Evolutionary conservation across 1,284 basidiomycete species (phyloP).

Genomic region (Sporisorium exsertum): DNA sequence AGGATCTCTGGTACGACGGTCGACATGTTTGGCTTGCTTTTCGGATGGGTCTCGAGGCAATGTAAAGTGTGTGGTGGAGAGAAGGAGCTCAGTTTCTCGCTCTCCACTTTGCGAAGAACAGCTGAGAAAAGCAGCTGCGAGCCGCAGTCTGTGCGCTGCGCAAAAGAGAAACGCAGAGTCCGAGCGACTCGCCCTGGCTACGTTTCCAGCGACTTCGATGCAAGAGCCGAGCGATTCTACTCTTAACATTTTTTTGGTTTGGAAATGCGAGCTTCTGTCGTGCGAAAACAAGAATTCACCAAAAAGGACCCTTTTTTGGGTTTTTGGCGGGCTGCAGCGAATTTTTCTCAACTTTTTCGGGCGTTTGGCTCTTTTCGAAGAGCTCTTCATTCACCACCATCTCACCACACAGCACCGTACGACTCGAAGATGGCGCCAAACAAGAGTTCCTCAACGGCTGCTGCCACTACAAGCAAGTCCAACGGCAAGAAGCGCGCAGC

Average conservation of each 20-base stretch:
- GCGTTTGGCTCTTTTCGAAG: neutral
- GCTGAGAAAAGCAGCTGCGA: neutral
- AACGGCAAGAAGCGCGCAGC: conserved; percentile 35
- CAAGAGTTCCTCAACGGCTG: conserved; percentile 15
- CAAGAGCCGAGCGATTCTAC: neutral
- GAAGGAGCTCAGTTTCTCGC: neutral
- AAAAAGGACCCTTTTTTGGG: conserved; percentile 17
- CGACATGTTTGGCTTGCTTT: conserved; percentile 50
- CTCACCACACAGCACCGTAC: neutral
- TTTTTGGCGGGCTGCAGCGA: conserved; percentile 25
- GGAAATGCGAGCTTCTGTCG: conserved; percentile 18
- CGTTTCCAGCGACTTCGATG: conserved; percentile 48
- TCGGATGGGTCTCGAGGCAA: neutral
- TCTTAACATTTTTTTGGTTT: conserved; percentile 16
- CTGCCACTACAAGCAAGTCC: conserved; percentile 18
- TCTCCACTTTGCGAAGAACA: conserved; percentile 33
- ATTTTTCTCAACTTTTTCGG: conserved; percentile 2
- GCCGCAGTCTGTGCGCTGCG: conserved; percentile 16
- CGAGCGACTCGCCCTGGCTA: neutral
- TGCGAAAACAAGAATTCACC: conserved; percentile 37
- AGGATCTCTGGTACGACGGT: conserved; percentile 65
- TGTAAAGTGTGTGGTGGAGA: neutral
- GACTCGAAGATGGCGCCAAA: conserved; percentile 29
- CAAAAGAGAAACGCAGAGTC: neutral
- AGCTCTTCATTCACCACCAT: conserved; percentile 1